Evolutionary conservation across 2,329 filamentous ascomycete genomes (phyloP).

Genomic region (Huntiella moniliformis): DNA sequence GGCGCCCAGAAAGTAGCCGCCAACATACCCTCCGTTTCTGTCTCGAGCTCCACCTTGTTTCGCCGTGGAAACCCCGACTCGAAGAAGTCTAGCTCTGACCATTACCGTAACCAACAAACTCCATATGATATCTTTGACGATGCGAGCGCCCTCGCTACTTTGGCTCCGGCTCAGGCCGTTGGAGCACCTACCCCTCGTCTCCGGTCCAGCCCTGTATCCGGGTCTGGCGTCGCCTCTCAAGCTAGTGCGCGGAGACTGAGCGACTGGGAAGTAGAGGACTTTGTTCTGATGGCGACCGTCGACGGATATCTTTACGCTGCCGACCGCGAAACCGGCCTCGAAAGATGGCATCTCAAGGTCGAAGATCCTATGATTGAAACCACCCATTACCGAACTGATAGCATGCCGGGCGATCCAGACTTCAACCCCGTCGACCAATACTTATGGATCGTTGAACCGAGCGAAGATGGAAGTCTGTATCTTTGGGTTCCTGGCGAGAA

Average conservation of each 20-base stretch:
- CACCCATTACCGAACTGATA: slow-evolving; percentile 56
- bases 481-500: slow-evolving; percentile 51
- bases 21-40: slow-evolving; percentile 2
- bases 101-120: slow-evolving; percentile 18
- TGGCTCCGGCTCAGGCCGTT: slow-evolving; percentile 91
- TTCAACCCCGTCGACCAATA: slow-evolving; percentile 60
- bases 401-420: slow-evolving; percentile 39
- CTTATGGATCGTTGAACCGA: slow-evolving; percentile 90
- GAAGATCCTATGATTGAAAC: slow-evolving; percentile 84
- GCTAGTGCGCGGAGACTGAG: slow-evolving; percentile 89
- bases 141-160: slow-evolving; percentile 93
- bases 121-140: slow-evolving; percentile 32
- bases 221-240: slow-evolving; percentile 58
- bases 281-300: slow-evolving; percentile 98
- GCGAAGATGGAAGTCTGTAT: slow-evolving; percentile 68
- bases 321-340: slow-evolving; percentile 68
- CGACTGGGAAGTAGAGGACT: slow-evolving; percentile 99
- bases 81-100: slow-evolving; percentile 19
- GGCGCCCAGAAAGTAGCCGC: slow-evolving; percentile 3
- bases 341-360: slow-evolving; percentile 70
- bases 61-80: slow-evolving; percentile 10
- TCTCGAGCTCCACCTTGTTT: slow-evolving; percentile 5
- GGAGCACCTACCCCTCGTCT: slow-evolving; percentile 66
- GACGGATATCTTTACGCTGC: slow-evolving; percentile 88
- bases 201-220: slow-evolving; percentile 34